Evolutionary conservation across 2,329 filamentous ascomycete species (phyloP).

Genomic region (Fusarium tanahbumbuense): DNA sequence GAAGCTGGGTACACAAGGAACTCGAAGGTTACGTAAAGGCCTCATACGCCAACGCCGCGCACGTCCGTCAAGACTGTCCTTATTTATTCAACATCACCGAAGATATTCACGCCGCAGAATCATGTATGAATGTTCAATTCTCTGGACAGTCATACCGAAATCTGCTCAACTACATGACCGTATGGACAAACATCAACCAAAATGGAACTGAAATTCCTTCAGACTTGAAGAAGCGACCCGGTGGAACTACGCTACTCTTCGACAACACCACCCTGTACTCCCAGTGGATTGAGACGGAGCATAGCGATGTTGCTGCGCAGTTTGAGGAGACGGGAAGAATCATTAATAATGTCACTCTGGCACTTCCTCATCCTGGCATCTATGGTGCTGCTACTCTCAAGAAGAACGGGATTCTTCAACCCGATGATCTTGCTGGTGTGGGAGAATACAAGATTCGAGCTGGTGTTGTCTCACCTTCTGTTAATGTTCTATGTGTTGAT

Average conservation of each 20-base stretch:
- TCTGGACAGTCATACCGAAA: conserved; percentile 78
- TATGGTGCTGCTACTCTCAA: conserved; percentile 71
- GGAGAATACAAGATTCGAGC: conserved; percentile 76
- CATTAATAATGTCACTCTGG: conserved; percentile 81
- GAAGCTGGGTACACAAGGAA: conserved; percentile 59
- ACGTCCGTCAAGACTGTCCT: conserved; percentile 67
- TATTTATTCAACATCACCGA: conserved; percentile 68
- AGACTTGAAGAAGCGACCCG: conserved; percentile 63
- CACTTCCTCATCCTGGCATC: conserved; percentile 79
- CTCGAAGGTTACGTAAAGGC: conserved; percentile 69
- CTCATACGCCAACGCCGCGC: conserved; percentile 72
- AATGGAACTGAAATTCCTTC: conserved; percentile 57
- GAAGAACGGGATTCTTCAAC: conserved; percentile 76
- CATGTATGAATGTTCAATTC: conserved; percentile 76
- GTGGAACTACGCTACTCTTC: conserved; percentile 71
- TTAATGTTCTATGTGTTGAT: conserved; percentile 80
- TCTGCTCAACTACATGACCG: conserved; percentile 68
- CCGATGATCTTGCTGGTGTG: conserved; percentile 70
- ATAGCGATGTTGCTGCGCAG: conserved; percentile 63
- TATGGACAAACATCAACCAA: conserved; percentile 63
- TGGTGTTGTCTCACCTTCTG: conserved; percentile 74
- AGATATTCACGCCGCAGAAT: conserved; percentile 54
- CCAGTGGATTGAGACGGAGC: conserved; percentile 72
- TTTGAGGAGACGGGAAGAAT: conserved; percentile 65
- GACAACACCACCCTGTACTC: conserved; percentile 79